Base-by-base conservation (phyloP, 1,284 basidiomycete genomes). In the Inonotus hispidus region DNA sequence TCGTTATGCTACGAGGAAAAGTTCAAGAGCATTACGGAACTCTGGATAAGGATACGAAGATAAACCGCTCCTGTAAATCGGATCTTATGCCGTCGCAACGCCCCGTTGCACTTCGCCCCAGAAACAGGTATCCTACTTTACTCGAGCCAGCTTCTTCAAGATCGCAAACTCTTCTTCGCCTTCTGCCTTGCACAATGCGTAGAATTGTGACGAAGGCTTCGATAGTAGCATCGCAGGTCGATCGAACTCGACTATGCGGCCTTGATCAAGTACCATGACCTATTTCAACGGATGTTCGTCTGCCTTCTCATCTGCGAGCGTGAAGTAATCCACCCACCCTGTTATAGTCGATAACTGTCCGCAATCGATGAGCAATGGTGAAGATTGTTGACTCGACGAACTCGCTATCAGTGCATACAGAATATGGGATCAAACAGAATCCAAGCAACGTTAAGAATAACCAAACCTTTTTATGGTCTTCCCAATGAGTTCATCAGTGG, bases 181-280 rank as follows among this genome's bases (percentile, higher is more conserved):
- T 0, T 91, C 89, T 3, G 91, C 92, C 73, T 88, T 87, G 73
- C 93, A 95, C 14, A 95, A 74, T 0, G 79, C 74, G 66, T 92
- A 81, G 75, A 95, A 95, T 65, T 82, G 83, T 39, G 89, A 90
- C 23, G 76, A 74, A 19, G 81, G 68, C 68, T 94, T 75, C 21
- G 79, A 76, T 25, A 97, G 79, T 49, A 96, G 77, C 11, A 76
- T 77, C 6, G 78, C 77, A 0, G 94, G 93, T 56, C 83, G 84
- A 68, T 91, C 92, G 68, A 88, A 94, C 70, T 96, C 93, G 2
- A 85, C 79, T 58, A 97, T 92, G 2, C 80, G 81, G 6, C 93
- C 92, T 71, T 93, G 83, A 63, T 95, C 92, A n/a, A 95, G 82
- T 43, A 95, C 79, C 84, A 95, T 92, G 46, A 92, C 84, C 88